These are phyloP conservation scores for Smallanthus sonchifolius DNA, from an alignment of 129 eudicot species.

Conservation along the genomic window DNA sequence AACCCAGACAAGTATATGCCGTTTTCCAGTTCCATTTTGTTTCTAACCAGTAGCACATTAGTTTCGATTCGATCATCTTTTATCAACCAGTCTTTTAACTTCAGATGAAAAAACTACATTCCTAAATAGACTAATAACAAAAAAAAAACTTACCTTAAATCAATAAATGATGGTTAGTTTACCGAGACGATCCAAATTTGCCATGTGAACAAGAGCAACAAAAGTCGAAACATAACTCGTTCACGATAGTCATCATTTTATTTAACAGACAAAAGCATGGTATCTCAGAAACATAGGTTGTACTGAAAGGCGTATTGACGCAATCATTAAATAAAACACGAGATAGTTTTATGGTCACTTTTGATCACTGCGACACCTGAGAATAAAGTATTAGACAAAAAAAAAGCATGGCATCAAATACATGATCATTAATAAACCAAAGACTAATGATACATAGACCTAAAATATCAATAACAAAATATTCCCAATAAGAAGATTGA, in stretches of 20 bases:
- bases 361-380: conserved; percentile 1
- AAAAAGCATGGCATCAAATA: not conserved
- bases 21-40: too few species aligned
- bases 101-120: too few species aligned
- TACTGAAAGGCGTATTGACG: not conserved
- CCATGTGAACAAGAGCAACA: not conserved
- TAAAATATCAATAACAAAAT: not conserved
- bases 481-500: not conserved
- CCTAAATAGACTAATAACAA: not conserved
- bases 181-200: not conserved
- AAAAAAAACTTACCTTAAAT: not conserved
- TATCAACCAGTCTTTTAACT: too few species aligned
- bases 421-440: not conserved
- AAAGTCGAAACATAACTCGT: not conserved
- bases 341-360: conserved; percentile 8
- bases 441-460: not conserved
- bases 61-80: too few species aligned
- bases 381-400: not conserved
- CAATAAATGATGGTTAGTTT: too few species aligned
- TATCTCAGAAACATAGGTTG: not conserved
- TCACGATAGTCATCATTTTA: not conserved
- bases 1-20: not conserved
- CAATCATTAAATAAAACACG: not conserved
- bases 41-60: too few species aligned
- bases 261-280: conserved; percentile 7